Base-by-base conservation (phyloP, 129 eudicot species). In the Chrysanthemum makinoi region DNA sequence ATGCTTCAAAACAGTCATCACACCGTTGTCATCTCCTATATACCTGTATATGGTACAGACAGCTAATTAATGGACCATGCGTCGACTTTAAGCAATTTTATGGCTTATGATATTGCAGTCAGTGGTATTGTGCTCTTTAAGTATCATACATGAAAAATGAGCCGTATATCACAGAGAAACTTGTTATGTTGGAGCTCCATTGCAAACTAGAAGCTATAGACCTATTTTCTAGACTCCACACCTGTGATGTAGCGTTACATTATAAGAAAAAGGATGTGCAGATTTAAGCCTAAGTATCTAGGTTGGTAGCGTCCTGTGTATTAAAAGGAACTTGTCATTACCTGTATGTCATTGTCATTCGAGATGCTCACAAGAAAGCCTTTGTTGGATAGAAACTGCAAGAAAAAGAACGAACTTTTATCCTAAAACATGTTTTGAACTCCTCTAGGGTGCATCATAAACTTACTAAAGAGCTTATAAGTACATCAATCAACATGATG, bases 1-100 rank as follows among this genome's bases (percentile, higher is more conserved):
- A 66, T 79, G 84, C 85, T 88, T 86, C 64, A 95, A 65, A 51
- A 86, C 96, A 64, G 94, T 88, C 68, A 95, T 67, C 75, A 71
- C 20, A 11, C 99, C 99, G 59, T 83, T 68, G 75, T 95, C 99
- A 83, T 95, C 99, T 76, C 99, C 99, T 16, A 95, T 68, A 79
- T 88, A 90, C 96, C 99, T 95, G 70, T 65, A 71, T n/a, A 70
- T 18, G 48, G 75, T 61, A 73, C 65, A 66, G 12, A 76, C 15
- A 73, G 44, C 68, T 64, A 55, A 28, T 58, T 72, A 63, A 65
- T 12, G 47, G 71, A 30, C 53, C 70, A 66, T 19, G 47, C 65
- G 49, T 62, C 48, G 11, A 30, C 26, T 5, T 30, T 74, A 28
- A 48, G 61, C 51, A 73, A 1, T 20, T 39, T 70, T 33, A 14